Percentiles rank a stretch among this genome's conserved stretches.
Conservation (phyloP, 2,329 filamentous ascomycete species). For the Teratosphaeria gauchensis region DNA sequence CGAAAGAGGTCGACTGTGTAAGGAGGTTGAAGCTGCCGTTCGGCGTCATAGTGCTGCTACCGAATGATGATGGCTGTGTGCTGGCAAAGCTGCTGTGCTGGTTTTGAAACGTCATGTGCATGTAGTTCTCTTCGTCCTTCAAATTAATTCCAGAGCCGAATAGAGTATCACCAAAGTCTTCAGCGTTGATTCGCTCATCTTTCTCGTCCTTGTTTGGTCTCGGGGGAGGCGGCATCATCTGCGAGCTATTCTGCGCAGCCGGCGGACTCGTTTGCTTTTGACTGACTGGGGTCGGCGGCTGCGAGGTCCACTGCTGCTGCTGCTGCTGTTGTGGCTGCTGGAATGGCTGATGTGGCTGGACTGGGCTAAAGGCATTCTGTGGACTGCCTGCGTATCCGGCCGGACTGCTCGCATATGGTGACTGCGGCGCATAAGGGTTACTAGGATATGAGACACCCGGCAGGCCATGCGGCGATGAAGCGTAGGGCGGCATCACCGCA, state of each 20-base stretch:
- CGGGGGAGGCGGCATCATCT: slow-evolving; percentile 53
- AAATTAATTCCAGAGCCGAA: slow-evolving; percentile 80
- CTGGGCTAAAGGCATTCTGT: slow-evolving; percentile 23
- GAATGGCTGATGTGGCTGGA: slow-evolving; percentile 18
- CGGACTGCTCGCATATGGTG: slow-evolving; percentile 18
- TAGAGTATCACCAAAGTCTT: slow-evolving; percentile 75
- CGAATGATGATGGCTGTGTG: slow-evolving; percentile 34
- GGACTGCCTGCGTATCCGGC: slow-evolving; percentile 15
- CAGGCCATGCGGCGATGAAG: slow-evolving; percentile 26
- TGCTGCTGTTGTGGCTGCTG: slow-evolving; percentile 4
- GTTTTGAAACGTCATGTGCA: slow-evolving; percentile 57
- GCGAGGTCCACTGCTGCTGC: slow-evolving; percentile 10
- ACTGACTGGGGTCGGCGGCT: slow-evolving; percentile 8
- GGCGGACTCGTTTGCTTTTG: slow-evolving; percentile 6
- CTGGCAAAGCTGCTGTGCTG: slow-evolving; percentile 29
- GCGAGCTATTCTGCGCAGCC: slow-evolving; percentile 3
- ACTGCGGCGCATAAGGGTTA: slow-evolving; percentile 31
- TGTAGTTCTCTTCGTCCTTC: slow-evolving; percentile 73
- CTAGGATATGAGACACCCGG: slow-evolving; percentile 19
- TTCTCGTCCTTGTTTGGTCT: slow-evolving; percentile 44
- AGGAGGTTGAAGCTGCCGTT: slow-evolving; percentile 39
- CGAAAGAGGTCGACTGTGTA: slow-evolving; percentile 32
- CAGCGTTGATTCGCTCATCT: slow-evolving; percentile 51
- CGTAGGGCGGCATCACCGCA: slow-evolving; percentile 26
- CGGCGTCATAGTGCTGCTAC: slow-evolving; percentile 36